A percentile compares a stretch with the other conserved stretches of the same genome.
phyloP scores from a whole-genome alignment of 768 basidiomycete genomes.

The Nidularia sp. region DNA sequence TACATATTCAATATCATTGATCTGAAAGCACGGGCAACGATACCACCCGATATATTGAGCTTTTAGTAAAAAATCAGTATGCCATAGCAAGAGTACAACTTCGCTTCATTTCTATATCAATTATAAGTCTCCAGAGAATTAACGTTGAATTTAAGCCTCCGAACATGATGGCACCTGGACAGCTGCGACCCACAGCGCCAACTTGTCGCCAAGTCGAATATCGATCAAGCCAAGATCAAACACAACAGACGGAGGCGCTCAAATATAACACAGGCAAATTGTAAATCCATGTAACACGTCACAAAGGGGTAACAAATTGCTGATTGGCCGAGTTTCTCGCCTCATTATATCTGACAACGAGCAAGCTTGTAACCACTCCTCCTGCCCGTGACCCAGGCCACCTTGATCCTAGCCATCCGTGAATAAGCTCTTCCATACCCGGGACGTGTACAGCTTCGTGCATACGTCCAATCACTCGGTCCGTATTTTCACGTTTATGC shows the following conservation, averaged over 20 bases:
- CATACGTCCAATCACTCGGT: background rate
- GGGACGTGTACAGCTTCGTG: background rate
- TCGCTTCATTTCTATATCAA: too few species aligned
- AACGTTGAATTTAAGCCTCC: too few species aligned
- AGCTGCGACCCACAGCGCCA: too few species aligned
- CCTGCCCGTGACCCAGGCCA: background rate
- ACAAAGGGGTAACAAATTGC: conserved; percentile 7
- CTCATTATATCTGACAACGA: conserved; percentile 22
- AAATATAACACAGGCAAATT: conserved; percentile 1
- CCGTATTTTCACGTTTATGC: conserved; percentile 14
- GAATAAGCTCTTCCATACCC: background rate
- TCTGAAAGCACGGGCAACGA: too few species aligned
- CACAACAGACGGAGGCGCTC: background rate
- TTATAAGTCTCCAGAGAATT: too few species aligned
- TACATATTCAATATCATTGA: too few species aligned
- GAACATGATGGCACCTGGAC: too few species aligned
- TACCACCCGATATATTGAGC: too few species aligned
- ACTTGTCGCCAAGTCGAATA: too few species aligned
- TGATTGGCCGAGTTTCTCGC: conserved; percentile 20
- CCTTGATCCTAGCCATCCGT: background rate
- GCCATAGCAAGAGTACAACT: too few species aligned
- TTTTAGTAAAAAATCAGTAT: too few species aligned
- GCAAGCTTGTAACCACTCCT: conserved; percentile 9
- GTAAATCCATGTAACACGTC: conserved; percentile 2
- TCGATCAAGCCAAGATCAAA: background rate